phyloP scores from a whole-genome alignment of 2,329 filamentous ascomycete genomes.

The Aurifilum marmelostoma region DNA sequence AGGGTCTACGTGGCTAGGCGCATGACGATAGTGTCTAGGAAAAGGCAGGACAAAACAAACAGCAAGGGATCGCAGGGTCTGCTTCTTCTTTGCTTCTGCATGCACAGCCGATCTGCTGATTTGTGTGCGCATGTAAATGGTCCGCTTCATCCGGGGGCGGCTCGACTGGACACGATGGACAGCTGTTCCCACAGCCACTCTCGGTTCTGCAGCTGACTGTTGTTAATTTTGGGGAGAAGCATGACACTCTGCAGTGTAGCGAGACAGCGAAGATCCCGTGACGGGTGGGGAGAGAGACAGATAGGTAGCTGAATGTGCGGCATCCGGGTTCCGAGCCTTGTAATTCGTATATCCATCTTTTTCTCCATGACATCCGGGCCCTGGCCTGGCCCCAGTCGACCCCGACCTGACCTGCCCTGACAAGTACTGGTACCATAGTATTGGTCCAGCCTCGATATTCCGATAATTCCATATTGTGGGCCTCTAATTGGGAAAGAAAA shows the following conservation, averaged over 20 bases:
- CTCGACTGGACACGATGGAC: not conserved
- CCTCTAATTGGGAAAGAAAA: too few relatives aligned
- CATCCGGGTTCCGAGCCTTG: slow-evolving; percentile 4
- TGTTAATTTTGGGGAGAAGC: not conserved
- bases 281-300: not conserved
- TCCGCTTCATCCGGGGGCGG: not conserved
- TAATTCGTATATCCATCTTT: not conserved
- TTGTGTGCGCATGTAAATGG: not conserved
- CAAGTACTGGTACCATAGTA: not conserved
- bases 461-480: slow-evolving; percentile 10
- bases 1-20: not conserved
- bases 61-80: not conserved
- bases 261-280: not conserved
- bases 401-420: not conserved
- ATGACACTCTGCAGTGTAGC: slow-evolving; percentile 2
- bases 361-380: not conserved
- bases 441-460: slow-evolving; percentile 13
- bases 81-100: not conserved
- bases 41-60: not conserved
- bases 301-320: not conserved
- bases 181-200: slow-evolving; percentile 13
- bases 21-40: not conserved
- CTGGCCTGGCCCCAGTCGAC: too few relatives aligned
- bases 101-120: not conserved
- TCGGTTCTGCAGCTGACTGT: not conserved